These are phyloP conservation scores for Gloeostereum incarnatum DNA, from an alignment of 768 basidiomycete species.

Conservation along the genomic window DNA sequence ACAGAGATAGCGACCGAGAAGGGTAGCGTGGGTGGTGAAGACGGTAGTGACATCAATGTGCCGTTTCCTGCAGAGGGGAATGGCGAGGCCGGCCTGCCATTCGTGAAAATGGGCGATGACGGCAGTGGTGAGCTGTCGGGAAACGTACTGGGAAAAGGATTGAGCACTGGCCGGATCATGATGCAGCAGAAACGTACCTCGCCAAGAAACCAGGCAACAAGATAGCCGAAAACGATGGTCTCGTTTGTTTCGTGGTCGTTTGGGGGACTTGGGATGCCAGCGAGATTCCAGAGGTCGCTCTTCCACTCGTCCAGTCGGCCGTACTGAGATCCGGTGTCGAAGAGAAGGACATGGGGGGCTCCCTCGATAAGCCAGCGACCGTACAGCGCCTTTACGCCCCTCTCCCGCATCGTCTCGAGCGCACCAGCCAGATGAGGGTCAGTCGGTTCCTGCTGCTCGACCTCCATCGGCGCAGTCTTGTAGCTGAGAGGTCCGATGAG, in stretches of 20 bases:
- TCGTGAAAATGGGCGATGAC: conserved; percentile 99
- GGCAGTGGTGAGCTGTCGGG: conserved; percentile 73
- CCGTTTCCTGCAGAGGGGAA: conserved; percentile 89
- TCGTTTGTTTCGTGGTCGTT: conserved; percentile 99
- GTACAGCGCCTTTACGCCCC: conserved; percentile 91
- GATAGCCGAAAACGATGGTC: conserved; percentile 93
- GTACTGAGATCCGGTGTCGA: conserved; percentile 88
- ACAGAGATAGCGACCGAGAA: conserved; percentile 97
- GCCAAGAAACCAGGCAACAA: conserved; percentile 99
- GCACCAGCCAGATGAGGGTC: conserved; percentile 72
- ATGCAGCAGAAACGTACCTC: conserved; percentile 53
- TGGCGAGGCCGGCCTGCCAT: conserved; percentile 97
- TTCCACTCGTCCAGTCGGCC: conserved; percentile 97
- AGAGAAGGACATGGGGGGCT: conserved; percentile 88
- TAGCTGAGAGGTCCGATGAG: conserved; percentile 97
- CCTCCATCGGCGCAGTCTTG: conserved; percentile 99
- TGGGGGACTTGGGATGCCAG: conserved; percentile 94
- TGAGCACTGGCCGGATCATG: conserved; percentile 1
- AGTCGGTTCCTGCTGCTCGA: conserved; percentile 84
- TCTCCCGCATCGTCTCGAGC: conserved; percentile 74
- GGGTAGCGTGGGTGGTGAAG: conserved; percentile 97
- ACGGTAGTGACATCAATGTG: conserved; percentile 98
- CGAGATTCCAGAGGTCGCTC: conserved; percentile 94
- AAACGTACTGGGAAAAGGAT: conserved; percentile 49
- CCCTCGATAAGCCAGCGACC: conserved; percentile 99